A percentile compares a stretch with the other conserved stretches of the same genome.
Evolutionary conservation across 139 green algal genomes (phyloP).

Genomic region (Diplosphaera chodatii): DNA sequence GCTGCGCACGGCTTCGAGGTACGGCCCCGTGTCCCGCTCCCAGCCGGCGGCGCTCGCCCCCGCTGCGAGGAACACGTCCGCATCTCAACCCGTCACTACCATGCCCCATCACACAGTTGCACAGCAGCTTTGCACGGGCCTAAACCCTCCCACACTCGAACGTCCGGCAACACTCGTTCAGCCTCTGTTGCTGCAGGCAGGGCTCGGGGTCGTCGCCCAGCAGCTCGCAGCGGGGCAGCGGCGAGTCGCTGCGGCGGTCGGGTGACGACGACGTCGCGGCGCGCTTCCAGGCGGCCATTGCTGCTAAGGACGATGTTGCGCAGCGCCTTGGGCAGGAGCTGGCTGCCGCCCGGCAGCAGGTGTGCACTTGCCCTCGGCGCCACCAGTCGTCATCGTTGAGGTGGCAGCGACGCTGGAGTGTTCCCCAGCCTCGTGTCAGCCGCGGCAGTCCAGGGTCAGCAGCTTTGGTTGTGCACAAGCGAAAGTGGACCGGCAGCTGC

Average conservation of each 20-base stretch:
- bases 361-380: conserved; percentile 16
- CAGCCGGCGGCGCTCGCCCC: too few relatives aligned
- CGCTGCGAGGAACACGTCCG: too few relatives aligned
- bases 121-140: too few relatives aligned
- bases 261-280: conserved; percentile 1
- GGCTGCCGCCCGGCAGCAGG: conserved; percentile 1
- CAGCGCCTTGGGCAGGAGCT: conserved; percentile 20
- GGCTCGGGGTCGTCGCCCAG: neutral
- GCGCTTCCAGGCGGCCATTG: conserved; percentile 41
- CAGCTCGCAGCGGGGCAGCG: neutral
- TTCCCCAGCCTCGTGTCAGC: neutral
- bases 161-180: too few relatives aligned
- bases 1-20: neutral
- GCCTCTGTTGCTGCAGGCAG: too few relatives aligned
- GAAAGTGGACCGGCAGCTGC: too few relatives aligned
- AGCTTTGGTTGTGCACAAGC: too few relatives aligned
- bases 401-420: neutral
- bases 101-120: too few relatives aligned
- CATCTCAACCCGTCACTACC: too few relatives aligned
- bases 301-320: conserved; percentile 46
- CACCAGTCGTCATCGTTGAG: conserved; percentile 25
- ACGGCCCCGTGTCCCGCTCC: neutral
- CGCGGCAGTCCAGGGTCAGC: too few relatives aligned
- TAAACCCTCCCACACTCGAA: too few relatives aligned
- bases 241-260: neutral